A percentile compares a stretch with the other conserved stretches of the same genome.
Conservation (phyloP, 768 basidiomycete species). For the Boletellus ananas region DNA sequence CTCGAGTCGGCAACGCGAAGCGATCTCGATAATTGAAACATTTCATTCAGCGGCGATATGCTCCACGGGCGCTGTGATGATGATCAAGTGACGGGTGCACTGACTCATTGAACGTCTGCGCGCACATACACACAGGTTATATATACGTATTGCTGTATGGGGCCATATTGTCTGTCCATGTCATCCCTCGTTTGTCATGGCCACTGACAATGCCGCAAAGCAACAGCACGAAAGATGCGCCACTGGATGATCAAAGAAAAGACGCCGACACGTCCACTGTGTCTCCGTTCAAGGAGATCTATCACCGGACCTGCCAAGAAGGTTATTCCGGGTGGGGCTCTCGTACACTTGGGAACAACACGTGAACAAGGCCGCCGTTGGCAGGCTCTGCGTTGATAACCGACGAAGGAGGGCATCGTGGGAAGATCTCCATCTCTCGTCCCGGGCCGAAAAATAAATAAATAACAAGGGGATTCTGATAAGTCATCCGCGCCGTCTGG, state of each 20-base stretch:
- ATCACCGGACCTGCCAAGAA: slow-evolving; percentile 11
- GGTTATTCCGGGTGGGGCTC: slow-evolving; percentile 3
- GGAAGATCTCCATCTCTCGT: slow-evolving; percentile 9
- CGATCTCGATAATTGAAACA: slow-evolving; percentile 9
- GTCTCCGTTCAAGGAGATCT: slow-evolving; percentile 11
- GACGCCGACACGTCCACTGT: slow-evolving; percentile 5
- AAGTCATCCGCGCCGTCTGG: slow-evolving; percentile 2
- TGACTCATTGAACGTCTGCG: too few relatives aligned
- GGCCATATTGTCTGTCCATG: background rate
- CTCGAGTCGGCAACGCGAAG: too few relatives aligned
- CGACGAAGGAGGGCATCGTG: slow-evolving; percentile 5
- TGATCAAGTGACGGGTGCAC: too few relatives aligned
- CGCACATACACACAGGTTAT: background rate
- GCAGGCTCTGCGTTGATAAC: slow-evolving; percentile 7
- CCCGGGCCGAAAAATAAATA: slow-evolving; percentile 4
- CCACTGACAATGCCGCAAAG: slow-evolving; percentile 9
- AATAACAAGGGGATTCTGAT: slow-evolving; percentile 4
- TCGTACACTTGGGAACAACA: slow-evolving; percentile 1
- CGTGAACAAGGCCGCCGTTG: slow-evolving; percentile 1
- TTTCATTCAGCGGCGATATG: background rate
- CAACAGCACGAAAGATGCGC: slow-evolving; percentile 2
- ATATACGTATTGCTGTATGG: slow-evolving; percentile 6
- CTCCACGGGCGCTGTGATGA: background rate
- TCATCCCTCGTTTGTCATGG: slow-evolving; percentile 1
- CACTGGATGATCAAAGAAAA: slow-evolving; percentile 4